phyloP scores from a whole-genome alignment of 139 green algal genomes.

The Tetratostichococcus sp. region DNA sequence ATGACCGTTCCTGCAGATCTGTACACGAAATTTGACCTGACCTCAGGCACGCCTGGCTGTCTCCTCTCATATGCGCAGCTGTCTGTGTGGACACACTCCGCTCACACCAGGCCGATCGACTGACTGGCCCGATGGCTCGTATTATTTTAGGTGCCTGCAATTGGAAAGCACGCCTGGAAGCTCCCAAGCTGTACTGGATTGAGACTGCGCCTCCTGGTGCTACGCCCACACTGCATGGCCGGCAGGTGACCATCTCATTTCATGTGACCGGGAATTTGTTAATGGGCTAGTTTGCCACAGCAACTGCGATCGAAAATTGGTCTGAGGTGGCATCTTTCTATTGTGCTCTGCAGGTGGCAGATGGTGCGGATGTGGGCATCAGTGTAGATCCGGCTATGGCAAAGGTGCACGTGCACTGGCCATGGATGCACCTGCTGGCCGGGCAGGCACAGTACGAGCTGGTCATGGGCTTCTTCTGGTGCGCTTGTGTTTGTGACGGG shows the following conservation, averaged over 20 bases:
- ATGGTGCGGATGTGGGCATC: conserved; percentile 9
- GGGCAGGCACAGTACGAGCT: conserved; percentile 38
- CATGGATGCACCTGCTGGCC: conserved; percentile 18
- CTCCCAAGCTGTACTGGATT: conserved; percentile 12
- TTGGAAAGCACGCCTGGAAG: conserved; percentile 2
- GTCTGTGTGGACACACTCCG: too few relatives aligned
- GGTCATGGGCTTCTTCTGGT: conserved; percentile 34
- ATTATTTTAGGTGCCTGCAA: not conserved
- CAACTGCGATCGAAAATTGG: too few relatives aligned
- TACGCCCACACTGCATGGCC: not conserved
- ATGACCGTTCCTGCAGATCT: not conserved
- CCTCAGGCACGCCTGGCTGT: too few relatives aligned
- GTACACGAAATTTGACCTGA: not conserved
- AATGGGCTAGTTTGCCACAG: too few relatives aligned
- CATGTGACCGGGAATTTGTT: too few relatives aligned
- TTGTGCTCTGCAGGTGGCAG: conserved; percentile 6
- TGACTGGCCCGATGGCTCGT: too few relatives aligned
- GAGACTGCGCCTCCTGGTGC: not conserved
- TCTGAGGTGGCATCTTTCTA: too few relatives aligned
- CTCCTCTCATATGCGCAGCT: too few relatives aligned
- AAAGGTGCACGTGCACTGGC: conserved; percentile 5
- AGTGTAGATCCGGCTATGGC: not conserved
- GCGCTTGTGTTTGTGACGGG: not conserved
- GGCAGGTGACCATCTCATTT: not conserved
- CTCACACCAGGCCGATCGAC: too few relatives aligned